phyloP scores from a whole-genome alignment of 352 stramenopile genomes.

The Pythium brachiatum region DNA sequence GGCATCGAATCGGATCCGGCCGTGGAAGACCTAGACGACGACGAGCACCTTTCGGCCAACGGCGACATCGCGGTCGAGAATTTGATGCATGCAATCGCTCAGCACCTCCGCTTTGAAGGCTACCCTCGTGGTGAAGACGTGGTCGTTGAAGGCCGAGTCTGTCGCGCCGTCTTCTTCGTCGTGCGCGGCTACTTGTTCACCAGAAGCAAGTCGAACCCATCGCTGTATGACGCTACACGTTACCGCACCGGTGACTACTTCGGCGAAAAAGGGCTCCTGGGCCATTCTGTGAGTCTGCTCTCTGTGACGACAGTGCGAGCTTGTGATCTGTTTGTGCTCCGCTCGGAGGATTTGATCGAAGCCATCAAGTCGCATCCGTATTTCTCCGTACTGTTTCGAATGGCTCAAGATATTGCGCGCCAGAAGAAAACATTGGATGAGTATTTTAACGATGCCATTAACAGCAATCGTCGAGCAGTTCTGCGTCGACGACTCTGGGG shows the following conservation, averaged over 20 bases:
- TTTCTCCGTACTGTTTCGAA: slow-evolving; percentile 42
- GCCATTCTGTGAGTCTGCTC: slow-evolving; percentile 50
- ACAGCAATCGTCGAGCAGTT: slow-evolving; percentile 16
- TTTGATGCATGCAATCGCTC: slow-evolving; percentile 41
- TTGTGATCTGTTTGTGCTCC: slow-evolving; percentile 59
- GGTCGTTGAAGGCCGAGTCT: slow-evolving; percentile 58
- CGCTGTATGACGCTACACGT: slow-evolving; percentile 32
- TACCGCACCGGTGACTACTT: slow-evolving; percentile 58
- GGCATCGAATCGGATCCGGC: no score
- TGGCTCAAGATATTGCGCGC: slow-evolving; percentile 38
- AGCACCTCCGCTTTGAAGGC: slow-evolving; percentile 56
- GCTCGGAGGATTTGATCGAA: slow-evolving; percentile 45
- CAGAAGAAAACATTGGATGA: slow-evolving; percentile 33
- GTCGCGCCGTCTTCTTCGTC: slow-evolving; percentile 68
- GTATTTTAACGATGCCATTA: slow-evolving; percentile 29
- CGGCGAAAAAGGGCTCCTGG: slow-evolving; percentile 47
- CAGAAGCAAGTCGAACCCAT: slow-evolving; percentile 45
- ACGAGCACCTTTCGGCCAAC: slow-evolving; percentile 18
- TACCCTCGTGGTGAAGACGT: slow-evolving; percentile 59
- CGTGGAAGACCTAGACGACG: slow-evolving; percentile 5
- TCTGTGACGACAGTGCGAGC: slow-evolving; percentile 52
- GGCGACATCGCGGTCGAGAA: slow-evolving; percentile 12
- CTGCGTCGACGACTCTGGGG: slow-evolving; percentile 21
- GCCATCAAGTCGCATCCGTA: slow-evolving; percentile 36
- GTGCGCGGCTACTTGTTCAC: slow-evolving; percentile 54